Evolutionary conservation across 306 rosid genomes (phyloP), one percentile per base, ranked within the genome.

Genomic region (Vicia faba): DNA sequence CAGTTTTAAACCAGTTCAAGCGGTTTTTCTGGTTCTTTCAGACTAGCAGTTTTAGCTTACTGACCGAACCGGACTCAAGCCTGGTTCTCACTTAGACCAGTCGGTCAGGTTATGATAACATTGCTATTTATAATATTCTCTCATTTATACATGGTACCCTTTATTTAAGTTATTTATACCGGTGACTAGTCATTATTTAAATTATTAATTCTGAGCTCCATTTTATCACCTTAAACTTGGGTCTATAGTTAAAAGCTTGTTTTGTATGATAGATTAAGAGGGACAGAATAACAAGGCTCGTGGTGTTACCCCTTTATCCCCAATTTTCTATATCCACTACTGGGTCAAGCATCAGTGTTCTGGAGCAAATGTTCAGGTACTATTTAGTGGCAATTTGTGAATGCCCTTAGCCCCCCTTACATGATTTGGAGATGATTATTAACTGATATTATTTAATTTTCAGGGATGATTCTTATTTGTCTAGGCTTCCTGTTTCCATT

Each of bases 271-370:
- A 95, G 99, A 91, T 95, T 76, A 95, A 95, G 87, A 85, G 67
- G 71, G 99, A 95, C 64, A 70, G 78, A 71, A 88, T 95, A 81
- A 91, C 97, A 44, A 95, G 86, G 79, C 97, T 95, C 61, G 99
- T 95, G 70, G 97, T 95, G 76, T 82, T 95, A 67, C 99, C 99
- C 41, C 83, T 95, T 15, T 95, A 95, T 80, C 99, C 99, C 62
- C 99, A 95, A 62, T 95, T 85, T 76, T 95, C 99, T 80, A 95
- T 95, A 77, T 95, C 99, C 50, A 95, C 99, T n/a, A 95, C 99
- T 49, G 99, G 99, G 75, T 95, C 99, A 38, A 95, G 99, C 75
- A 68, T 95, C 69, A 88, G 96, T 39, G 95, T 91, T 48, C 89
- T 95, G 23, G 84, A 84, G 62, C 85, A 80, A n/a, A 59, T 78